Evolutionary conservation across 495 filamentous ascomycete genomes (phyloP), one percentile per base, ranked within the genome.

Genomic region (Podospora didyma): DNA sequence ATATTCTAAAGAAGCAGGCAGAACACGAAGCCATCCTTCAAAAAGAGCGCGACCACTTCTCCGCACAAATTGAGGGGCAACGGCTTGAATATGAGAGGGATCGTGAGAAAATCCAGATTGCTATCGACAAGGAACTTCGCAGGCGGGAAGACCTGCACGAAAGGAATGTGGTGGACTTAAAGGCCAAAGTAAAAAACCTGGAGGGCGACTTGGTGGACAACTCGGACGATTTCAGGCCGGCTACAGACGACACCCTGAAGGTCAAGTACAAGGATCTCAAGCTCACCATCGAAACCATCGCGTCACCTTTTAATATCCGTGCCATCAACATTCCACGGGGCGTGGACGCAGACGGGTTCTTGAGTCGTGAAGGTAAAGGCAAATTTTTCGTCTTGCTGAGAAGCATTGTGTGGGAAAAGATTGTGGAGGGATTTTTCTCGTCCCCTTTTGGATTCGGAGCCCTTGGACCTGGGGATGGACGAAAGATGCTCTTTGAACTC

Each of bases 221-320:
- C 44, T 57, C 60, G n/a, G 63, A 70, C 44, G 63, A 67, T 45
- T 63, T 61, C 51, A 47, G 64, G 12, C 64, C 61, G 1, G 68
- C 66, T 46, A 62, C 65, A 0, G 70, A 73, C 39, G 69, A 73
- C 28, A 47, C 53, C 1, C 54, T 73, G 19, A 70, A 70, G 57
- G 7, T 24, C 16, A 59, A 57, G 19, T 72, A 67, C 49, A 21
- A 39, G 11, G 61, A 69, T 21, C 46, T 73, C 28, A 65, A 67
- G 19, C 49, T 56, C 7, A 26, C 37, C 10, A 50, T 73, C 7
- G 57, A 61, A 5, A 55, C 45, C 16, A 49, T 67, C 17, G 62
- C 61, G 10, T 48, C 57, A n/a, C 49, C 57, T 7, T 49, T 54
- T 21, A 63, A 61, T 17, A 47, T 61, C 45, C 42, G 56, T 11